Evolutionary conservation across 441 rosid species (phyloP), one percentile per base, ranked within the genome.

Genomic region (Eutrema salsugineum): DNA sequence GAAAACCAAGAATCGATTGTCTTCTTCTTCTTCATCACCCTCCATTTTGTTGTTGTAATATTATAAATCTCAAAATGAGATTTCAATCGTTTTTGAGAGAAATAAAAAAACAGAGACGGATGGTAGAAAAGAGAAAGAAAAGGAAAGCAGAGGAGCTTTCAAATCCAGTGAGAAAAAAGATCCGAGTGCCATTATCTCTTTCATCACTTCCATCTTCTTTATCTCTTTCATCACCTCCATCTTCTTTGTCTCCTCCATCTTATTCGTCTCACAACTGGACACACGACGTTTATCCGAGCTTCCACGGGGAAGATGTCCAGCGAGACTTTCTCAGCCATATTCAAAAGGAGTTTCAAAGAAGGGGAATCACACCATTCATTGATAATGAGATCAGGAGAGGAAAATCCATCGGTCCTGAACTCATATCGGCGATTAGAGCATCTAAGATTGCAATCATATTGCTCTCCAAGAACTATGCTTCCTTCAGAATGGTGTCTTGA

Each of bases 391-490:
- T 56, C 44, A 32, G 32, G 42, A 68, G 72, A 68, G 72, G 72
- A 30, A 54, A 33, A 19, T 33, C 66, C 6, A 69, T 57, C 11
- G 36, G 54, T 14, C 72, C 64, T n/a, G 46, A 68, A 44, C 33
- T 68, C 33, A 19, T 43, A 8, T 16, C 50, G n/a, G 79, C 66
- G 4, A 53, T 79, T 1, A 70, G 57, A 46, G 53, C 12, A 30
- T 79, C 79, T 7, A 62, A 8, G 8, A 24, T 60, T 3, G 35
- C 33, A 1, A 3, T 75, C 3, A 10, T 77, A 15, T 2, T 77
- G 16, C 38, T 77, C 68, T 71, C 80, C 0, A 59, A 27, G 15
- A 49, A 67, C 61, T 70, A 70, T 6, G 68, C 44, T 60, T 60
- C 73, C n/a, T 14, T 47, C 59, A 6, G 8, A 20, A 28, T 15